Conservation (phyloP, 495 filamentous ascomycete genomes). For the Lophiostoma macrostomum region DNA sequence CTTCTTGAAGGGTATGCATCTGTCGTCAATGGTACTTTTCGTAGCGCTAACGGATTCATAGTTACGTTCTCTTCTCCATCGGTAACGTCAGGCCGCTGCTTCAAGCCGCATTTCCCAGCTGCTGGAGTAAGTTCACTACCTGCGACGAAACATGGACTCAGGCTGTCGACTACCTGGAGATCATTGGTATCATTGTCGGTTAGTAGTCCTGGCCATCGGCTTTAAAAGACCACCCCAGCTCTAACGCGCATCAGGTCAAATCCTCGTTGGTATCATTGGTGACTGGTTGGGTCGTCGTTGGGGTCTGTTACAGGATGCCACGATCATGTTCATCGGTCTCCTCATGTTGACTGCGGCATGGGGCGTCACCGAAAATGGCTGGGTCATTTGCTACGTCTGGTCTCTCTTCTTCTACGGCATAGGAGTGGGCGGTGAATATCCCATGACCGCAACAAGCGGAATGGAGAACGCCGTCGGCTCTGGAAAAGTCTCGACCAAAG, state of each 20-base stretch:
- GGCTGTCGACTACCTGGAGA: slow-evolving; percentile 79
- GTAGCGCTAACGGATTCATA: slow-evolving; percentile 13
- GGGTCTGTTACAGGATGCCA: slow-evolving; percentile 89
- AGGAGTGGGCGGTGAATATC: slow-evolving; percentile 91
- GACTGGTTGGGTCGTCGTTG: slow-evolving; percentile 74
- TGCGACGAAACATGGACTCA: slow-evolving; percentile 74
- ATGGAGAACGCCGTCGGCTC: slow-evolving; percentile 88
- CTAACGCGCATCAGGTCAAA: slow-evolving; percentile 32
- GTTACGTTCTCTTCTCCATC: slow-evolving; percentile 92
- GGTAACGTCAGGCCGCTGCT: slow-evolving; percentile 82
- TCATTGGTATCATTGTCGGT: slow-evolving; percentile 84
- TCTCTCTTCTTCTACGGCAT: slow-evolving; percentile 87
- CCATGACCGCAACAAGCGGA: slow-evolving; percentile 90
- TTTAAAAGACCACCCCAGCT: not conserved
- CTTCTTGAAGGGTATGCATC: slow-evolving; percentile 70
- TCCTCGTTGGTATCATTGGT: slow-evolving; percentile 65
- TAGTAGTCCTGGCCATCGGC: too few relatives aligned
- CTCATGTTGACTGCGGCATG: slow-evolving; percentile 83
- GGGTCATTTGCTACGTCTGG: slow-evolving; percentile 91
- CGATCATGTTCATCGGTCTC: slow-evolving; percentile 86
- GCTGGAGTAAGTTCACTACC: slow-evolving; percentile 63
- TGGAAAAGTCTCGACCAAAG: slow-evolving; percentile 79
- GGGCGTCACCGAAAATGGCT: slow-evolving; percentile 78
- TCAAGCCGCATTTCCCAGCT: slow-evolving; percentile 60
- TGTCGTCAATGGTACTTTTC: not conserved